Evolutionary conservation across 225 moss, liverwort and hornwort species (phyloP).

Genomic region (Bryum argenteum): DNA sequence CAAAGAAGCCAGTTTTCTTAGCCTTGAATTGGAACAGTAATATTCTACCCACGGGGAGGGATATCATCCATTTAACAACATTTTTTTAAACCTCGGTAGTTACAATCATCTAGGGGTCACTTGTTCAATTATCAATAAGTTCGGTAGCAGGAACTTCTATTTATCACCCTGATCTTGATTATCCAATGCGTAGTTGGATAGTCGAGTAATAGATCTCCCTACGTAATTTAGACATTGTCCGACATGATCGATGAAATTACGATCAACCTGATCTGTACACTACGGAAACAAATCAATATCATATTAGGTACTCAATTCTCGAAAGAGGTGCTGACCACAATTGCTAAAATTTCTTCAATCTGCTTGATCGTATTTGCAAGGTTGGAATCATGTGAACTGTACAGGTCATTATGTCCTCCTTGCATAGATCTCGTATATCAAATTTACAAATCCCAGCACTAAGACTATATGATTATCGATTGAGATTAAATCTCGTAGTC

Average conservation of each 20-base stretch:
- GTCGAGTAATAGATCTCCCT: neutral
- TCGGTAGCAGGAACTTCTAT: neutral
- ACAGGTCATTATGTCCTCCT: no score
- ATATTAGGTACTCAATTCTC: neutral
- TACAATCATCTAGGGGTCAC: conserved; percentile 13
- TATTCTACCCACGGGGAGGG: neutral
- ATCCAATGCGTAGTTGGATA: neutral
- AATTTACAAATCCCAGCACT: no score
- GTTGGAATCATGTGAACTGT: no score
- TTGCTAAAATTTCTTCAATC: no score
- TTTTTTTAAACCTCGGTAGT: conserved; percentile 13
- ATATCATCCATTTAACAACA: conserved; percentile 19
- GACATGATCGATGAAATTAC: neutral
- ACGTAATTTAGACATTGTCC: neutral
- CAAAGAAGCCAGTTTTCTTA: conserved; percentile 65
- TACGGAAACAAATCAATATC: neutral
- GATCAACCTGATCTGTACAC: neutral
- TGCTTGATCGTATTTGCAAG: no score
- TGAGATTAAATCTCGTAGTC: no score
- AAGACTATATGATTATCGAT: no score
- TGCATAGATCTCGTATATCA: no score
- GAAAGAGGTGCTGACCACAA: no score
- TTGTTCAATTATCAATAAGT: conserved; percentile 18
- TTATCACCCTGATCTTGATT: neutral
- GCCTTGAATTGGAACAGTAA: conserved; percentile 55